phyloP scores from a whole-genome alignment of 2,329 filamentous ascomycete genomes.

The Aureobasidium melanogenum region DNA sequence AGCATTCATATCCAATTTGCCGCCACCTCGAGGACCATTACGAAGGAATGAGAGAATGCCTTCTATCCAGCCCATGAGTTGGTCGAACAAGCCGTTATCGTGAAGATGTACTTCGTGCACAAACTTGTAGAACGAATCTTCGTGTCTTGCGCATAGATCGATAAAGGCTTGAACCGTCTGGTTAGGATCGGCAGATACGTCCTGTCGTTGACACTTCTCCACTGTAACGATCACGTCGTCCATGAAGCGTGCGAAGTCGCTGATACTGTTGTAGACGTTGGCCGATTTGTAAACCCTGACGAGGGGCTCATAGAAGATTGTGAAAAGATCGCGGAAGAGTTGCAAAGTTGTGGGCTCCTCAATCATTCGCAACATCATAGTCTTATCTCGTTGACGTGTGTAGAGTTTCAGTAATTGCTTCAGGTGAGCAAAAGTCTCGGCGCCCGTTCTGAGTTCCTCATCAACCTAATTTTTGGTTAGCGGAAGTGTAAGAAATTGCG shows the following conservation, averaged over 20 bases:
- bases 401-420: slow-evolving; percentile 92
- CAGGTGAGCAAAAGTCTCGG: slow-evolving; percentile 84
- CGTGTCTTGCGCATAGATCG: slow-evolving; percentile 87
- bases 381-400: slow-evolving; percentile 85
- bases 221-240: slow-evolving; percentile 85
- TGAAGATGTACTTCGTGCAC: slow-evolving; percentile 96
- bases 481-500: neutral
- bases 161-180: slow-evolving; percentile 98
- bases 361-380: slow-evolving; percentile 92
- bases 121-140: slow-evolving; percentile 98
- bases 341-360: slow-evolving; percentile 97
- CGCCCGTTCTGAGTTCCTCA: slow-evolving; percentile 78
- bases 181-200: slow-evolving; percentile 90
- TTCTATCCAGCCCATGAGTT: slow-evolving; percentile 96
- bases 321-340: slow-evolving; percentile 90
- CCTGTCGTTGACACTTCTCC: slow-evolving; percentile 58
- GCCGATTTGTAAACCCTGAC: slow-evolving; percentile 97
- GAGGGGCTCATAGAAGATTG: slow-evolving; percentile 96
- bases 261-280: slow-evolving; percentile 95
- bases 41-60: slow-evolving; percentile 88
- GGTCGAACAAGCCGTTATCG: slow-evolving; percentile 91
- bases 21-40: slow-evolving; percentile 67
- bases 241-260: slow-evolving; percentile 86
- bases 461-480: slow-evolving; percentile 45
- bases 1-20: slow-evolving; percentile 88